A percentile compares a stretch with the other conserved stretches of the same genome.
phyloP scores from a whole-genome alignment of 768 basidiomycete species.

The Sarcomyxa edulis region DNA sequence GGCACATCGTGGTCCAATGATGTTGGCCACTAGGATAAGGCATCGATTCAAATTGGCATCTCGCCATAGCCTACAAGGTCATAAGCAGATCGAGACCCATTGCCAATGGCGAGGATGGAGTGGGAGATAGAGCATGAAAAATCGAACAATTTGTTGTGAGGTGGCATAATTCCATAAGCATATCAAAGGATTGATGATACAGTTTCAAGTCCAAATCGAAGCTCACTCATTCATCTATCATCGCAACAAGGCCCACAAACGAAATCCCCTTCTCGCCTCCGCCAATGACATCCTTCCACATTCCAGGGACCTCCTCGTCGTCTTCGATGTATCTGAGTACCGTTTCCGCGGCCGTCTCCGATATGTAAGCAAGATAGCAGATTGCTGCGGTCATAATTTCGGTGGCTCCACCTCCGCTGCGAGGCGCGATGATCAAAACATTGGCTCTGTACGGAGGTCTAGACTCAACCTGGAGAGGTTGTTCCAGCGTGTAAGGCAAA shows the following conservation, averaged over 20 bases:
- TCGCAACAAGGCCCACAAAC: conserved; percentile 13
- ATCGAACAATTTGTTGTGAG: no score
- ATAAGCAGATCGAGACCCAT: no score
- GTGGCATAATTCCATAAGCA: no score
- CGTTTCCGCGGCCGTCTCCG: conserved; percentile 12
- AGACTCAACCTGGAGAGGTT: conserved; percentile 10
- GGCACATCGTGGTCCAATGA: no score
- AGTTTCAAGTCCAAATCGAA: no score
- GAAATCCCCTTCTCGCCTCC: conserved; percentile 11
- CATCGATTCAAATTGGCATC: no score
- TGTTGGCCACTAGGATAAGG: no score
- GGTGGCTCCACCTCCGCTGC: conserved; percentile 9
- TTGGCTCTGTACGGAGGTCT: conserved; percentile 9
- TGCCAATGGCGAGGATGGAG: no score
- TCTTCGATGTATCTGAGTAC: conserved; percentile 15
- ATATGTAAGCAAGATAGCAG: conserved; percentile 20
- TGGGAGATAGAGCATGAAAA: no score
- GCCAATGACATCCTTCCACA: conserved; percentile 17
- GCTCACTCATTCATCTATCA: conserved; percentile 4
- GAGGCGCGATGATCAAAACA: conserved; percentile 17
- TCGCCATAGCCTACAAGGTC: no score
- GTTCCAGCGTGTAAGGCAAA: conserved; percentile 29
- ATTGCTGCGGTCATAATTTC: conserved; percentile 19
- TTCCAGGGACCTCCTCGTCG: conserved; percentile 13
- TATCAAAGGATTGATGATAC: no score